Conservation (phyloP, 441 rosid genomes). For the Dalechampia spathulata region DNA sequence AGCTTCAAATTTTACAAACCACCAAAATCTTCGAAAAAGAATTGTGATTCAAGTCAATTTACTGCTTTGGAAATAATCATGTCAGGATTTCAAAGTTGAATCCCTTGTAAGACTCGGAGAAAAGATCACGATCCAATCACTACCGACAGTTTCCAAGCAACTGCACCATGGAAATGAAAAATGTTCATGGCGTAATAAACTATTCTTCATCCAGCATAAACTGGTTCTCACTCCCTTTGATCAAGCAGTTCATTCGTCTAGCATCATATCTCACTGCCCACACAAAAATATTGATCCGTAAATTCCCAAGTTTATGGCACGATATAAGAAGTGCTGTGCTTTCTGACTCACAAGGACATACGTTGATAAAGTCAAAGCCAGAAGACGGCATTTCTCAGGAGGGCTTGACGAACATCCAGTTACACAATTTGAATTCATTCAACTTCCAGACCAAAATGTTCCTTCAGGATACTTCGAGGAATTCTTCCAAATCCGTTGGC, state of each 20-base stretch:
- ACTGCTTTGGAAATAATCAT: background rate
- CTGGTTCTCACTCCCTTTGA: background rate
- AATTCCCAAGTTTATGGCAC: background rate
- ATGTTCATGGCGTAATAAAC: background rate
- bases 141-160: background rate
- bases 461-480: conserved; percentile 40
- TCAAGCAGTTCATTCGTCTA: background rate
- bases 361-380: conserved; percentile 1
- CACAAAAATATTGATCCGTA: background rate
- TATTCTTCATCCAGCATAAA: background rate
- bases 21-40: background rate
- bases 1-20: background rate
- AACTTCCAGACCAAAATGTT: conserved; percentile 39
- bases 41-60: background rate
- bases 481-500: conserved; percentile 74
- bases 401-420: conserved; percentile 5
- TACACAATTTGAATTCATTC: conserved; percentile 14
- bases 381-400: background rate
- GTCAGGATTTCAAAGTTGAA: background rate
- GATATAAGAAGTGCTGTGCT: too few relatives aligned
- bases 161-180: background rate
- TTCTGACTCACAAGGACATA: background rate
- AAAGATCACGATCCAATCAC: background rate
- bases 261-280: background rate
- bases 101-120: background rate